Evolutionary conservation across 2,329 filamentous ascomycete genomes (phyloP).

Genomic region (Dendryphion nanum): DNA sequence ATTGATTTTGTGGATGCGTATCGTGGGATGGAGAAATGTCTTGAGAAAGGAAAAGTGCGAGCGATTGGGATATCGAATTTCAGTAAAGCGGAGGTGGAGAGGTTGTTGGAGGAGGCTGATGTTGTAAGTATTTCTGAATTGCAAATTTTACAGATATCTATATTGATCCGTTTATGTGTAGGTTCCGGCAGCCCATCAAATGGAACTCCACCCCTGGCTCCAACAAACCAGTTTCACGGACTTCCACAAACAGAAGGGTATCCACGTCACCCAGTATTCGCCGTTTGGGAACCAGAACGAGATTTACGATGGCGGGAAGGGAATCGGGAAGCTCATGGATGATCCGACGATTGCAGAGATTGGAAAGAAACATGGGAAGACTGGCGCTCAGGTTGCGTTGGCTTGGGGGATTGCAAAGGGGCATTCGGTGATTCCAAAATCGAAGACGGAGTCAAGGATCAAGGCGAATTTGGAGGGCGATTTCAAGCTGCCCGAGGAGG

Average conservation of each 20-base stretch:
- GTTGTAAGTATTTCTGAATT: constrained; percentile 11
- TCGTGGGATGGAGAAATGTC: constrained; percentile 40
- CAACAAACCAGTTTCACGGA: constrained; percentile 24
- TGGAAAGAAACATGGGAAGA: constrained; percentile 63
- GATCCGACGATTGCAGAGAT: constrained; percentile 63
- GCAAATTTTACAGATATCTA: constrained; percentile 33
- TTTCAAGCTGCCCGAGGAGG: constrained; percentile 68
- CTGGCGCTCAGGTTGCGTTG: constrained; percentile 80
- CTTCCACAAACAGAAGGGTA: constrained; percentile 27
- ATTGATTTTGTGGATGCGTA: constrained; percentile 32
- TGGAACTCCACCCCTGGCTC: constrained; percentile 32
- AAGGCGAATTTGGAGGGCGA: constrained; percentile 52
- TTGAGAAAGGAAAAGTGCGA: constrained; percentile 32
- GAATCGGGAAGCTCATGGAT: constrained; percentile 41
- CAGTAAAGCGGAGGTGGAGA: constrained; percentile 45
- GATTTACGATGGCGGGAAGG: constrained; percentile 30
- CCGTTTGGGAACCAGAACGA: constrained; percentile 36
- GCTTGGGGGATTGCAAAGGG: constrained; percentile 77
- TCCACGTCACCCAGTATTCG: constrained; percentile 35
- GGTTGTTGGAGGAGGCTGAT: constrained; percentile 47
- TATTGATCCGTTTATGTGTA: no score
- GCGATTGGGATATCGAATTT: constrained; percentile 36
- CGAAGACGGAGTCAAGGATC: constrained; percentile 31
- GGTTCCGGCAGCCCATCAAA: constrained; percentile 31
- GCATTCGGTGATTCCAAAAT: constrained; percentile 34